These are phyloP conservation scores for Lachnellula arida DNA, from an alignment of 2,329 filamentous ascomycete species.

Conservation along the genomic window DNA sequence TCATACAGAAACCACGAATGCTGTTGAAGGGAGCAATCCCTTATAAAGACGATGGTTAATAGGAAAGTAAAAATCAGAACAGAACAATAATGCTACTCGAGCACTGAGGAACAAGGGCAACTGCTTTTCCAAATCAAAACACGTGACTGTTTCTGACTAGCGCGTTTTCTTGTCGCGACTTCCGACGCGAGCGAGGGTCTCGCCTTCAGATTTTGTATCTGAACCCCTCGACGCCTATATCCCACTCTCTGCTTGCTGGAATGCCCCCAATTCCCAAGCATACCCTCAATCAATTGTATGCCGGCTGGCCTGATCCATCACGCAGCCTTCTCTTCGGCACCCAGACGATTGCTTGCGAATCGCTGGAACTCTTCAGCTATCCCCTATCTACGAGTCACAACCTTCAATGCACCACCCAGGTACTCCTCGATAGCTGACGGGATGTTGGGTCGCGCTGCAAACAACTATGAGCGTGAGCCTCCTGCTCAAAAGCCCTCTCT, in stretches of 20 bases:
- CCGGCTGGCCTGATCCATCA: constrained; percentile 23
- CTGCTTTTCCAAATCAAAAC: not conserved
- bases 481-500: constrained; percentile 21
- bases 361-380: constrained; percentile 23
- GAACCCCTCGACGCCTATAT: not conserved
- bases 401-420: constrained; percentile 17
- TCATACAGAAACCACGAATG: too few species aligned
- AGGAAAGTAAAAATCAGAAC: too few species aligned
- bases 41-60: too few species aligned
- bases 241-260: constrained; percentile 10
- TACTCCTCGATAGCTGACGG: constrained; percentile 31
- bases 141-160: not conserved
- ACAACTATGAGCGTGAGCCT: constrained; percentile 17
- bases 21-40: too few species aligned
- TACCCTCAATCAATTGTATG: constrained; percentile 28
- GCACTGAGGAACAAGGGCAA: too few species aligned
- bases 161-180: constrained; percentile 6
- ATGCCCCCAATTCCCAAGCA: constrained; percentile 13
- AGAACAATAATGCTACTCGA: too few species aligned
- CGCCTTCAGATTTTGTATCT: not conserved
- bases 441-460: constrained; percentile 32
- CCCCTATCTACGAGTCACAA: constrained; percentile 8
- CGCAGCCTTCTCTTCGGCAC: constrained; percentile 25
- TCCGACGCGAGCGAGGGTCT: constrained; percentile 2
- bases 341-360: constrained; percentile 24